Percentiles rank a stretch among this genome's conserved stretches.
phyloP scores from a whole-genome alignment of 495 filamentous ascomycete genomes.

The Penicillium cataractarum region DNA sequence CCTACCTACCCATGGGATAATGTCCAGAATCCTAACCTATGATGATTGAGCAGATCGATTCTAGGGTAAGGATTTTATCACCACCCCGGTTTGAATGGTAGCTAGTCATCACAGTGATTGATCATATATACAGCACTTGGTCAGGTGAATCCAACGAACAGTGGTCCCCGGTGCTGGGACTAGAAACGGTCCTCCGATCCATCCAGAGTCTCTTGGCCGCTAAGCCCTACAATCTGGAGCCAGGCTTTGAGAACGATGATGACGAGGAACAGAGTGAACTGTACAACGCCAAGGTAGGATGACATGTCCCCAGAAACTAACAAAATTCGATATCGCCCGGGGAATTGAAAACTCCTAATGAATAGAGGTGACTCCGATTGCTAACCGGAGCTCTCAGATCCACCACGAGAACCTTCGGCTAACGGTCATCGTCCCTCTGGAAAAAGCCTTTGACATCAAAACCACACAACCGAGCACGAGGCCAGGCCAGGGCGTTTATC shows the following conservation, averaged over 20 bases:
- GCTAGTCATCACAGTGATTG: neutral
- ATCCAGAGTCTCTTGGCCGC: conserved; percentile 94
- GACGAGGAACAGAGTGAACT: conserved; percentile 76
- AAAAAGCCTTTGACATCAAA: conserved; percentile 68
- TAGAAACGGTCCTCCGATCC: conserved; percentile 92
- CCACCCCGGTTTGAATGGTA: neutral
- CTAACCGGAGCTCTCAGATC: conserved; percentile 58
- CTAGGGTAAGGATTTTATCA: conserved; percentile 64
- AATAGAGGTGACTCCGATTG: neutral
- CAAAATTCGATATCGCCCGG: neutral
- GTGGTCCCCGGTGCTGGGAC: conserved; percentile 93
- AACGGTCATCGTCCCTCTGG: conserved; percentile 82
- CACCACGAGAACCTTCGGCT: conserved; percentile 88
- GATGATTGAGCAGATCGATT: conserved; percentile 67
- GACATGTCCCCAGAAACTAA: neutral
- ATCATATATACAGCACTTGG: conserved; percentile 72
- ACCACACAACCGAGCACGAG: conserved; percentile 22
- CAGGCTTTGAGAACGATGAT: conserved; percentile 81
- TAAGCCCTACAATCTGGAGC: conserved; percentile 96
- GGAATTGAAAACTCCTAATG: neutral
- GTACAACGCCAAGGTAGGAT: conserved; percentile 82
- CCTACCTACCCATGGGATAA: neutral
- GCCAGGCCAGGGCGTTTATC: conserved; percentile 43
- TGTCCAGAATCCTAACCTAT: conserved; percentile 14
- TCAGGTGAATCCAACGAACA: conserved; percentile 84